These are phyloP conservation scores for Alternaria brassicicola DNA, from an alignment of 2,329 filamentous ascomycete species.

Conservation along the genomic window DNA sequence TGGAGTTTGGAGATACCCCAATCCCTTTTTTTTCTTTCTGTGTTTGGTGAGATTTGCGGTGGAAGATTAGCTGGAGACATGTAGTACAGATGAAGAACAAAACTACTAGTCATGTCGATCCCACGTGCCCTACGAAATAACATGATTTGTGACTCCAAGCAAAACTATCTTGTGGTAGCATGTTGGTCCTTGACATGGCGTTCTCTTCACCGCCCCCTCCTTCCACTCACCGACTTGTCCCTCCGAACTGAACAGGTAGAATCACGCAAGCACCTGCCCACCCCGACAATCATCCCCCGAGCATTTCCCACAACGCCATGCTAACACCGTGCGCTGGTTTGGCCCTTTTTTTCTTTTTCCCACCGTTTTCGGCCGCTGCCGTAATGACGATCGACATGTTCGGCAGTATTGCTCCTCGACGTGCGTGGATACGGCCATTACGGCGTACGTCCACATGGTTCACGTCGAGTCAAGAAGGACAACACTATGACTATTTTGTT, in stretches of 20 bases:
- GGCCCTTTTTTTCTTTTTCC: background rate
- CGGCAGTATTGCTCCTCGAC: background rate
- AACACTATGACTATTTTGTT: background rate
- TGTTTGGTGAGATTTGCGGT: background rate
- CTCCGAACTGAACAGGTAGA: background rate
- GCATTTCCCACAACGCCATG: background rate
- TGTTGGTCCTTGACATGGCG: background rate
- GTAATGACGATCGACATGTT: background rate
- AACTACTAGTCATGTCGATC: background rate
- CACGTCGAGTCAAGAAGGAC: background rate
- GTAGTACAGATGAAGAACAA: background rate
- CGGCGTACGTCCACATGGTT: background rate
- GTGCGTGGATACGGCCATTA: background rate
- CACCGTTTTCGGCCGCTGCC: background rate
- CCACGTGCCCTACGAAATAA: background rate
- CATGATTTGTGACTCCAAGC: background rate
- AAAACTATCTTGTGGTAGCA: background rate
- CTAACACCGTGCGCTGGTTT: background rate
- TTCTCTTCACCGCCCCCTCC: background rate
- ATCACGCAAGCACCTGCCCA: background rate
- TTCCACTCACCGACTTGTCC: too few relatives aligned
- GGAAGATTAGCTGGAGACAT: background rate
- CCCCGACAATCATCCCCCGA: background rate
- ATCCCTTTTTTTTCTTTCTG: conserved; percentile 20
- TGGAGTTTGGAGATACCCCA: conserved; percentile 50